A percentile compares a stretch with the other conserved stretches of the same genome.
These are phyloP conservation scores for Citrus sinensis DNA, from an alignment of 345 rosid species.

Conservation along the genomic window DVS_A1.0 CM039163.1:2018501-2019000, in stretches of 20 bases:
- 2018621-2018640: conserved; percentile 64
- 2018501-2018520: conserved; percentile 73
- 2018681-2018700: background rate
- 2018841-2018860: background rate
- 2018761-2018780: conserved; percentile 59
- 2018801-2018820: conserved; percentile 40
- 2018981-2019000: background rate
- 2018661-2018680: background rate
- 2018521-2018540: conserved; percentile 50
- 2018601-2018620: conserved; percentile 51
- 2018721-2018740: conserved; percentile 29
- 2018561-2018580: conserved; percentile 73
- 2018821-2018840: background rate
- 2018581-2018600: conserved; percentile 47
- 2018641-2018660: conserved; percentile 10
- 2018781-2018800: conserved; percentile 43
- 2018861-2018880: background rate
- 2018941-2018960: background rate
- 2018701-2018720: conserved; percentile 2
- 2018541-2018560: conserved; percentile 53
- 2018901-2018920: background rate
- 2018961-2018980: conserved; percentile 1
- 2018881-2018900: background rate
- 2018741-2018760: conserved; percentile 58
- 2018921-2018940: background rate